Evolutionary conservation across 2,329 filamentous ascomycete species (phyloP), one percentile per base, ranked within the genome.

Genomic region (Elsinoe arachidis): DNA sequence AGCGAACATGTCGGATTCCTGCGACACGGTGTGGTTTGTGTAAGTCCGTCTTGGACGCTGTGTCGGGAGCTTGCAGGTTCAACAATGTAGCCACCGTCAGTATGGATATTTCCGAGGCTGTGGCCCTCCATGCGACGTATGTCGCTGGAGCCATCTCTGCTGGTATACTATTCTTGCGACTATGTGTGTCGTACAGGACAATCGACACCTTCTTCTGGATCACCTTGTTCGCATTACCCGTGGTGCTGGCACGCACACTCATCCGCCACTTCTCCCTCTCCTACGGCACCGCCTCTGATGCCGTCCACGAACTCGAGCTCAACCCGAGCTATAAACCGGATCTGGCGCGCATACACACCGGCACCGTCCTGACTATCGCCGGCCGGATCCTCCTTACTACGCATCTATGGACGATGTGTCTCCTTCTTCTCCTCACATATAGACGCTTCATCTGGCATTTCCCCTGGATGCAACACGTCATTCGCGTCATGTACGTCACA

Each of bases 341-440:
- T 19, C 37, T 56, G 17, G 38, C 37, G 17, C 19, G 26, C 38
- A 41, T 56, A 21, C 58, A 54, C 11, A 60, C 52, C 14, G 59
- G 58, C 49, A 61, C 58, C 26, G 59, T 59, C 33, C 58, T 63
- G 3, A 56, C 59, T 6, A 58, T 63, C 37, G 33, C 44, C 17
- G 55, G 57, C 15, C 56, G 61, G 5, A 58, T 61, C 2, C 43
- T 61, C 19, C 59, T 62, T 7, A 62, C 61, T 23, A 60, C 60
- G 10, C 61, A 59, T 43, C 59, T 58, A 38, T 62, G 61, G 60
- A 23, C 61, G 14, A 59, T 62, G 39, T 56, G 56, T 37, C 47
- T 58, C 2, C 23, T 62, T 9, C 57, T 63, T 2, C 60, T 63
- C n/a, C 38, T 63, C 7, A 60, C 61, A 46, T 62, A 63, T 38